Evolutionary conservation across 108 stramenopile genomes (phyloP), one percentile per base, ranked within the genome.

Genomic region (Thalassiosira profunda): DNA sequence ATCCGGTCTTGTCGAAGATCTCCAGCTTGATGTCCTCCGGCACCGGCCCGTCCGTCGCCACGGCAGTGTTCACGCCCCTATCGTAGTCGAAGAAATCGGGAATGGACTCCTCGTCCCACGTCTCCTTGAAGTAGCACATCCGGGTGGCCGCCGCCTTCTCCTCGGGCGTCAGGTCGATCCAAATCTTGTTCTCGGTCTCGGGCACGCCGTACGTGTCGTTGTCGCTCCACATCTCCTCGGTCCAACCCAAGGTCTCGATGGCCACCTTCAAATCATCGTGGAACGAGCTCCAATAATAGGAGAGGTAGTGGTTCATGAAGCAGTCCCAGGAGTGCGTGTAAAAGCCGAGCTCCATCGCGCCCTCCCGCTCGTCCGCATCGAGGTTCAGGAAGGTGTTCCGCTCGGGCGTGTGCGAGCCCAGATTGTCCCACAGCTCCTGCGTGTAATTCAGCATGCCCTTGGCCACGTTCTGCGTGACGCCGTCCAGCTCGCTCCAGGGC

Each of bases 251-350:
- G 0, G 63, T 66, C 53, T 58, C 42, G 15, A 79, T 41, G 2
- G 77, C 77, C 36, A 60, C 56, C 51, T 48, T 40, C 2, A 61
- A 38, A 25, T 70, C 66, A 21, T 63, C 62, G 28, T 77, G 55
- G 47, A 84, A 76, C 4, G 76, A 76, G 14, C 34, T 34, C 84
- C 84, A 85, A 25, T 47, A 58, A 41, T 75, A 85, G 5, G 67
- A 49, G n/a, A 42, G 30, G 70, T 82, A 85, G 42, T 85, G 84
- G 56, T 82, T 85, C 60, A 70, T 59, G 43, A 47, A 82, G 48
- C 84, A 85, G 46, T 85, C 84, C 81, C 81, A 85, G 18, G 60
- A 79, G 40, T 75, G 62, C 21, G 55, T 64, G 43, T 74, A 72
- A 53, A 83, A 83, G 5, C 82, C 82, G 31, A 80, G 58, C 23